These are phyloP conservation scores for Erythrophleum fordii DNA, from an alignment of 306 rosid species.

Conservation along the genomic window DNA sequence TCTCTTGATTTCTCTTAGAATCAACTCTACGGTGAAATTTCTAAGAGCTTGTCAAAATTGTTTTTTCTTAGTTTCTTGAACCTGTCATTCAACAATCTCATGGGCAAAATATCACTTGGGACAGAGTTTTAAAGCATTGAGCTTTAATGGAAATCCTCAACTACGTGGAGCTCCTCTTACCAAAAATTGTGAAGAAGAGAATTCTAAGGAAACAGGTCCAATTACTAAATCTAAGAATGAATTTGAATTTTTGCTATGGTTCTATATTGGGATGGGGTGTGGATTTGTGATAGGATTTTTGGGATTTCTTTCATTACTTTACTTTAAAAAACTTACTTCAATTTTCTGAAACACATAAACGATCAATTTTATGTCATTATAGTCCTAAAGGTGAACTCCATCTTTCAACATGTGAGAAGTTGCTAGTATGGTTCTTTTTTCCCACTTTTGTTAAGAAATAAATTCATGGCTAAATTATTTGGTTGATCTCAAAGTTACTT, in stretches of 20 bases:
- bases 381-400: background rate
- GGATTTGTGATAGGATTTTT: slow-evolving; percentile 34
- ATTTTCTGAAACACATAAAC: background rate
- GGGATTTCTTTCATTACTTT: slow-evolving; percentile 15
- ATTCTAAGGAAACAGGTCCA: background rate
- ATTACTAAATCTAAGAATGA: background rate
- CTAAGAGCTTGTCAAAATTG: slow-evolving; percentile 28
- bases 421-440: background rate
- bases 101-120: slow-evolving; percentile 41
- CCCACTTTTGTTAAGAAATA: too few relatives aligned
- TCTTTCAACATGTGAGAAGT: background rate
- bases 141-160: background rate
- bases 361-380: background rate
- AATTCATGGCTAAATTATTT: too few relatives aligned
- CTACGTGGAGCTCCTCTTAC: slow-evolving; percentile 42
- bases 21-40: slow-evolving; percentile 35
- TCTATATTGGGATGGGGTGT: slow-evolving; percentile 29
- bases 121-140: slow-evolving; percentile 19
- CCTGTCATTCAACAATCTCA: slow-evolving; percentile 42
- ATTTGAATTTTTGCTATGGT: background rate
- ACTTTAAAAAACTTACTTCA: slow-evolving; percentile 24
- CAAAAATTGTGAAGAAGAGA: background rate
- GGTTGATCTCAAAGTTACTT: too few relatives aligned
- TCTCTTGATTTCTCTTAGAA: slow-evolving; percentile 42
- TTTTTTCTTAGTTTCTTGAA: slow-evolving; percentile 32